These are phyloP conservation scores for Emericellopsis atlantica DNA, from an alignment of 2,329 filamentous ascomycete genomes.

Conservation along the genomic window DNA sequence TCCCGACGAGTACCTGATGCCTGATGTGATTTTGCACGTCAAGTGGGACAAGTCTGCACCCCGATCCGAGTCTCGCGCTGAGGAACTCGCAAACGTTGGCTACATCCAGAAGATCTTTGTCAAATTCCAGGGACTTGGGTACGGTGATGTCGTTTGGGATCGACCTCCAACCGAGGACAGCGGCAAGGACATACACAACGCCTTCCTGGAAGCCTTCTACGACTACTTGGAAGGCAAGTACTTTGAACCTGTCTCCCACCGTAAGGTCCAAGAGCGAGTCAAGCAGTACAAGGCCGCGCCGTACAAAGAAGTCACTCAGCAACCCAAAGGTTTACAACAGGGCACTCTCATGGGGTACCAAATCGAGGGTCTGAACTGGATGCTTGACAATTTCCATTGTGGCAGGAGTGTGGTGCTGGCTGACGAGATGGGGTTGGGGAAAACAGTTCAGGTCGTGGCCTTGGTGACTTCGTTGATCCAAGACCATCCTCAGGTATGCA, in stretches of 20 bases:
- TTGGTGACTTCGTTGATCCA: slow-evolving; percentile 64
- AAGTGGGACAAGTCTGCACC: slow-evolving; percentile 37
- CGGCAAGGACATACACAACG: slow-evolving; percentile 50
- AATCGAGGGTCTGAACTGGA: slow-evolving; percentile 86
- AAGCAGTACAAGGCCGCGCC: slow-evolving; percentile 50
- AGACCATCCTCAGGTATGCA: slow-evolving; percentile 37
- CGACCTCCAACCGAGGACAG: slow-evolving; percentile 57
- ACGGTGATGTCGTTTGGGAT: slow-evolving; percentile 89
- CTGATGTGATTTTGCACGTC: slow-evolving; percentile 83
- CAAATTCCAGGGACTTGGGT: slow-evolving; percentile 86
- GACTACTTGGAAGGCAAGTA: slow-evolving; percentile 76
- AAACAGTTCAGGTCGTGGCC: slow-evolving; percentile 86
- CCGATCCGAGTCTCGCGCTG: slow-evolving; percentile 44
- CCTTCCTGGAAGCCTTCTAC: slow-evolving; percentile 73
- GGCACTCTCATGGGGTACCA: slow-evolving; percentile 91
- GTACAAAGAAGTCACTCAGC: slow-evolving; percentile 57
- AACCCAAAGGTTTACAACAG: slow-evolving; percentile 62
- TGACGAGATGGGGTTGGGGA: slow-evolving; percentile 96
- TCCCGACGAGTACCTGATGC: slow-evolving; percentile 70
- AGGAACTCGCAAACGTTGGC: slow-evolving; percentile 58
- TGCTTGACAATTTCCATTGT: slow-evolving; percentile 78
- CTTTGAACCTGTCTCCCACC: slow-evolving; percentile 42
- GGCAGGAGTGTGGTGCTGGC: slow-evolving; percentile 81
- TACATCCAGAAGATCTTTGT: slow-evolving; percentile 65
- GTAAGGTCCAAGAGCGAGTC: slow-evolving; percentile 54